Evolutionary conservation across 768 basidiomycete genomes (phyloP).

Genomic region (Lentinula sp.): DNA sequence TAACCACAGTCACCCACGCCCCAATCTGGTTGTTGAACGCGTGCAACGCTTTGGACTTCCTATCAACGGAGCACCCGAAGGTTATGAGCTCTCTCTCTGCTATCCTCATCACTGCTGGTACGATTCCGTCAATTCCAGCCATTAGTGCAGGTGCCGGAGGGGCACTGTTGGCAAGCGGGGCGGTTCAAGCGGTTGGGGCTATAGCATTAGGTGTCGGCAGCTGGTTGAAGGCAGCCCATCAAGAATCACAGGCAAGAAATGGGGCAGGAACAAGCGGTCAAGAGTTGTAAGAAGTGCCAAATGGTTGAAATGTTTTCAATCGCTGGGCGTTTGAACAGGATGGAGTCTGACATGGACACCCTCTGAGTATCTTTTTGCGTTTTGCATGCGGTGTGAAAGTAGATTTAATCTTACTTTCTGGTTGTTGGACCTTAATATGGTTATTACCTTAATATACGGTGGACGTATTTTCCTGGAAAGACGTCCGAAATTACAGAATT

Average conservation of each 20-base stretch:
- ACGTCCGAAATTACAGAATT: no score
- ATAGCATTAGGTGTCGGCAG: constrained; percentile 72
- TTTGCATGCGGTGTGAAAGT: no score
- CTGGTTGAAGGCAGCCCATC: constrained; percentile 38
- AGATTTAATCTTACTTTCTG: no score
- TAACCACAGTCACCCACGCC: constrained; percentile 48
- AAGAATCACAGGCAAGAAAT: constrained; percentile 23
- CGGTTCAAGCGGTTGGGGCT: constrained; percentile 74
- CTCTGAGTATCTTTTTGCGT: no score
- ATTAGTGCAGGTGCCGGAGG: constrained; percentile 67
- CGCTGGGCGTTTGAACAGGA: background rate
- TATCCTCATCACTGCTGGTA: constrained; percentile 73
- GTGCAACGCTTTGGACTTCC: constrained; percentile 66
- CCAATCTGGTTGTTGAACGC: constrained; percentile 77
- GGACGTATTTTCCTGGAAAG: no score
- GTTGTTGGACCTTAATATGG: no score
- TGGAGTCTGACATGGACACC: no score
- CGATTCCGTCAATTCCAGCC: constrained; percentile 66
- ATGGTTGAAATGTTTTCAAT: background rate
- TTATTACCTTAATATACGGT: no score
- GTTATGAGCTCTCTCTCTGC: constrained; percentile 70
- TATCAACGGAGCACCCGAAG: constrained; percentile 71
- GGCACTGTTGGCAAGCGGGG: constrained; percentile 63
- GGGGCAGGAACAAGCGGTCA: background rate
- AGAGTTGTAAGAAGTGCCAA: background rate